These are phyloP conservation scores for Polyporus tsugae DNA, from an alignment of 1,284 basidiomycete species.

Conservation along the genomic window DNA sequence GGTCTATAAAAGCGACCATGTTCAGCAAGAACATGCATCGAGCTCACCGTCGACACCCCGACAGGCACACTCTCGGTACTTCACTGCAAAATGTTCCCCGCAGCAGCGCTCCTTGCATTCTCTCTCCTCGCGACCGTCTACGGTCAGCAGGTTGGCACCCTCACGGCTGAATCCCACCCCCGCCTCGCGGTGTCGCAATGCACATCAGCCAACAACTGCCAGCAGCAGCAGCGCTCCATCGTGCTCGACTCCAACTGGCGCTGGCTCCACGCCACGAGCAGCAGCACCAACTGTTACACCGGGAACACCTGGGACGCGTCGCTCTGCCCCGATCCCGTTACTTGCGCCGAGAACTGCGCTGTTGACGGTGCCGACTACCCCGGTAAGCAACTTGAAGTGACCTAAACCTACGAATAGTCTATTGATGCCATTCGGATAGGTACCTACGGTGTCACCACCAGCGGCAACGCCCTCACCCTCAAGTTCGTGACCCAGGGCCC, in stretches of 20 bases:
- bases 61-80: conserved; percentile 23
- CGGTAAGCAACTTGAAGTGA: conserved; percentile 34
- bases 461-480: conserved; percentile 47
- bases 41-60: conserved; percentile 28
- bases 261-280: conserved; percentile 45
- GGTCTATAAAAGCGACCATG: conserved; percentile 23
- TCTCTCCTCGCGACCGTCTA: conserved; percentile 37
- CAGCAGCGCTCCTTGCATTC: conserved; percentile 39
- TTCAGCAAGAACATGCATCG: conserved; percentile 22
- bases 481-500: conserved; percentile 45
- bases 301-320: conserved; percentile 46
- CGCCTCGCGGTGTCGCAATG: conserved; percentile 42
- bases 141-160: conserved; percentile 46
- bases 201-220: conserved; percentile 27
- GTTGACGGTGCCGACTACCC: conserved; percentile 66
- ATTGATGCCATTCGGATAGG: conserved; percentile 31
- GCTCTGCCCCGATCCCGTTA: conserved; percentile 46
- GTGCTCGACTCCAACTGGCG: conserved; percentile 50
- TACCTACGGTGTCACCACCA: conserved; percentile 50
- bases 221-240: conserved; percentile 37
- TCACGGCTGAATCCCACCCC: conserved; percentile 47
- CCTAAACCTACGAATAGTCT: too few relatives aligned
- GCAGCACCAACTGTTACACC: conserved; percentile 55
- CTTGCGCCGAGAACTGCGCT: conserved; percentile 59
- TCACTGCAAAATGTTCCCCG: conserved; percentile 37